A percentile compares a stretch with the other conserved stretches of the same genome.
These are phyloP conservation scores for Vanrija sp. DNA, from an alignment of 1,284 basidiomycete species.

Conservation along the genomic window DNA sequence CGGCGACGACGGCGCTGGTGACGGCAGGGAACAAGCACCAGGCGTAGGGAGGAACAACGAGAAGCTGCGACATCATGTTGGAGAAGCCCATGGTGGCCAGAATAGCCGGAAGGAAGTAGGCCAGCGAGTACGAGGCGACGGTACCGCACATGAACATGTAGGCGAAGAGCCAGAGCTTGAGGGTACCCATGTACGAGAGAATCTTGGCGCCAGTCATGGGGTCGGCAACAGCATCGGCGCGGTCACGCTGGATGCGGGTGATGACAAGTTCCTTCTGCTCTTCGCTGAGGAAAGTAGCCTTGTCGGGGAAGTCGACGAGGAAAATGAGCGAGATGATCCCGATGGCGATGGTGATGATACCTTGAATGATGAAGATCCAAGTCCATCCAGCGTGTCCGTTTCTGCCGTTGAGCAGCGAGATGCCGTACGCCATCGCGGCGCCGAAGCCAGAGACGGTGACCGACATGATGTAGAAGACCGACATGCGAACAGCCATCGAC, in stretches of 20 bases:
- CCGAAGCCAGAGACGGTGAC: slow-evolving; percentile 11
- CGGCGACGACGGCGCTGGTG: slow-evolving; percentile 39
- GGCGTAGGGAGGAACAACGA: slow-evolving; percentile 50
- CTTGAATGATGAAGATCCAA: slow-evolving; percentile 17
- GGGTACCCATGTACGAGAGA: slow-evolving; percentile 40
- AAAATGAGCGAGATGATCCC: slow-evolving; percentile 32
- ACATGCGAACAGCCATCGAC: slow-evolving; percentile 44
- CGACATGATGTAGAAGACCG: slow-evolving; percentile 48
- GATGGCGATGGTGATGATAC: slow-evolving; percentile 37
- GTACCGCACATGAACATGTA: slow-evolving; percentile 42
- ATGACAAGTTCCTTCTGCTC: slow-evolving; percentile 47
- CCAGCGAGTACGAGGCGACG: slow-evolving; percentile 19
- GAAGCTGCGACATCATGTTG: slow-evolving; percentile 30
- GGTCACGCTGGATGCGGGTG: slow-evolving; percentile 50
- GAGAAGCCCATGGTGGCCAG: slow-evolving; percentile 44
- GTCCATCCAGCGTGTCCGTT: slow-evolving; percentile 10
- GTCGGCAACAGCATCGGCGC: slow-evolving; percentile 50
- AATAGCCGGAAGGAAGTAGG: slow-evolving; percentile 50
- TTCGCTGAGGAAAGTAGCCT: slow-evolving; percentile 48
- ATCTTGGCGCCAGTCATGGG: slow-evolving; percentile 43
- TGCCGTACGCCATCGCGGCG: background rate
- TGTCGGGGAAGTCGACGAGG: slow-evolving; percentile 52
- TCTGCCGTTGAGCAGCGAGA: slow-evolving; percentile 1
- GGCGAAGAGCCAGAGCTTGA: slow-evolving; percentile 51
- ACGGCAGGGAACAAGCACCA: slow-evolving; percentile 44